These are phyloP conservation scores for Stemphylium lycopersici DNA, from an alignment of 2,329 filamentous ascomycete species.

Conservation along the genomic window DNA sequence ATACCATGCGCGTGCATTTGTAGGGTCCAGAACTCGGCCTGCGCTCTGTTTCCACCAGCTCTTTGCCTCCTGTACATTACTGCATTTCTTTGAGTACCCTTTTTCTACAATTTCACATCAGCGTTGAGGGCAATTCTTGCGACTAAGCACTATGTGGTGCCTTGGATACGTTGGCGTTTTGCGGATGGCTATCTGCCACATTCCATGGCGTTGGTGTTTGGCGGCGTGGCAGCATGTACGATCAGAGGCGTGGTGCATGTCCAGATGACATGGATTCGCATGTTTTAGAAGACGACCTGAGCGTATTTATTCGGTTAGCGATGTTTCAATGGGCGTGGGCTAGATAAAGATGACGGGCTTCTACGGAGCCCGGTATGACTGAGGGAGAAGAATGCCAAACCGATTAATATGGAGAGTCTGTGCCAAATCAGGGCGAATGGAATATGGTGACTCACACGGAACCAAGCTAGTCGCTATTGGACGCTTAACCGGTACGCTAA, in stretches of 20 bases:
- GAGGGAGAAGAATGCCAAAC: conserved; percentile 10
- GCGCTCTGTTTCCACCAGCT: conserved; percentile 1
- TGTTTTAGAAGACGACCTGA: conserved; percentile 16
- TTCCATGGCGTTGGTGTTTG: conserved; percentile 10
- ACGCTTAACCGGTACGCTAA: background rate
- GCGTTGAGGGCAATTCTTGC: conserved; percentile 8
- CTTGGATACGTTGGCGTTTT: conserved; percentile 15
- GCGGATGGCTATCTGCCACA: background rate
- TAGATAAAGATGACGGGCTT: conserved; percentile 7
- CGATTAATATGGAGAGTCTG: conserved; percentile 3
- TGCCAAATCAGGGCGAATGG: conserved; percentile 2
- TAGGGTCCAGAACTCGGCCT: conserved; percentile 11
- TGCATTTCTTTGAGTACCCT: conserved; percentile 13
- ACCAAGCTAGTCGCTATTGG: background rate
- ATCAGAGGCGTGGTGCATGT: conserved; percentile 16
- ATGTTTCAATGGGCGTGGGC: conserved; percentile 8
- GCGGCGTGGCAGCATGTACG: conserved; percentile 14
- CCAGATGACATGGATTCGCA: conserved; percentile 11
- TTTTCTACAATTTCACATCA: conserved; percentile 8
- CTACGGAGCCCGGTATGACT: background rate
- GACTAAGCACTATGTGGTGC: conserved; percentile 4
- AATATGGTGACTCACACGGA: conserved; percentile 8
- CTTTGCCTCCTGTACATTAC: conserved; percentile 18
- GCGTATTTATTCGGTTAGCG: conserved; percentile 2
- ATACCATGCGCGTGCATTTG: conserved; percentile 71